A percentile compares a stretch with the other conserved stretches of the same genome.
Evolutionary conservation across 2,329 filamentous ascomycete genomes (phyloP).

Genomic region (Penicillium sp.): DNA sequence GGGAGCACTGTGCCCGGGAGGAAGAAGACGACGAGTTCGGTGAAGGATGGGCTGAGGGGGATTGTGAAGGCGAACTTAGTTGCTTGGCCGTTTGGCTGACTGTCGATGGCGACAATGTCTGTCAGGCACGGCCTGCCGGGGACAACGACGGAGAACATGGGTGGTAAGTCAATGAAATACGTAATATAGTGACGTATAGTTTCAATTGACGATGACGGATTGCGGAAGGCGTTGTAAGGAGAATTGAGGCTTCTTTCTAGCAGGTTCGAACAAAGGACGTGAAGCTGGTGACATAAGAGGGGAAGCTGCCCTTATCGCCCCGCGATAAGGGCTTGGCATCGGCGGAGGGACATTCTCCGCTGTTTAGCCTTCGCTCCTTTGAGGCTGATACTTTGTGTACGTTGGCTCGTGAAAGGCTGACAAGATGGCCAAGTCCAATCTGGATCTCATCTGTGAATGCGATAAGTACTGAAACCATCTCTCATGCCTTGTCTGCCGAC

Average conservation of each 20-base stretch:
- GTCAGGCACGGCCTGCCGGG: slow-evolving; percentile 63
- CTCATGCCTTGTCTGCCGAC: neutral
- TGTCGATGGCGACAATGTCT: slow-evolving; percentile 52
- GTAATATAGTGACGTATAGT: neutral
- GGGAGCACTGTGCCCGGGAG: slow-evolving; percentile 77
- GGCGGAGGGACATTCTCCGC: neutral
- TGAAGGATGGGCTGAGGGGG: slow-evolving; percentile 60
- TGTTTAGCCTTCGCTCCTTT: neutral
- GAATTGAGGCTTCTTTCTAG: neutral
- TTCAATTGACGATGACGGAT: neutral
- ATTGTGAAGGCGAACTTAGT: slow-evolving; percentile 70
- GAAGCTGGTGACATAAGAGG: slow-evolving; percentile 27
- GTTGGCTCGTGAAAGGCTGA: neutral
- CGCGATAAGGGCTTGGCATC: slow-evolving; percentile 28
- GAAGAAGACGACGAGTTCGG: slow-evolving; percentile 84
- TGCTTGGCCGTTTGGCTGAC: slow-evolving; percentile 57
- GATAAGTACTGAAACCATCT: slow-evolving; percentile 47
- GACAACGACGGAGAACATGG: slow-evolving; percentile 64
- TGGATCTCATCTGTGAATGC: slow-evolving; percentile 60
- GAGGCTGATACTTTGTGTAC: neutral
- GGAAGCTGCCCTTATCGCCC: slow-evolving; percentile 27
- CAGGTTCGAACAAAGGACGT: slow-evolving; percentile 12
- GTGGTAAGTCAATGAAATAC: neutral
- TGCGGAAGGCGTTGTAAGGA: neutral
- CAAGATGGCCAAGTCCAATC: slow-evolving; percentile 47